Evolutionary conservation across 768 basidiomycete species (phyloP), one percentile per base, ranked within the genome.

Genomic region (Collybia nuda): DNA sequence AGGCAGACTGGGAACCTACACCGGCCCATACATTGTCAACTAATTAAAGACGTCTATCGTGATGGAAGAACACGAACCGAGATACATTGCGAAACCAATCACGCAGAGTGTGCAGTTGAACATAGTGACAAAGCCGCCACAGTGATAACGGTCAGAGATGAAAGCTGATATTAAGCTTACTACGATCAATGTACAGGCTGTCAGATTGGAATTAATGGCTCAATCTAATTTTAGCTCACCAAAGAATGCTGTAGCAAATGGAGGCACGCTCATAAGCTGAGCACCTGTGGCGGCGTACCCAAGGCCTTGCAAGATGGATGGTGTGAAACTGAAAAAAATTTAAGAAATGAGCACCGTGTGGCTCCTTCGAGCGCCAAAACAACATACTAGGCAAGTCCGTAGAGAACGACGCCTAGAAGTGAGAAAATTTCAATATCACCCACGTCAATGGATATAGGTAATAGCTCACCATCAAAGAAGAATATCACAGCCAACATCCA

Each of bases 221-320:
- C n/a, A 29, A 51, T 9, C 53, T 1, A 14, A 32, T 21, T 3
- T 11, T 21, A 5, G 63, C 79, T 54, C 26, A 79, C 80, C 61
- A 17, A 72, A 62, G 58, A 82, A 83, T 15, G 78, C 78, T 5
- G 56, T 53, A 2, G 75, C 77, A 40, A 77, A 84, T 2, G 82
- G 82, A 11, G 76, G 75, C 2, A 86, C 85, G 11, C 78, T 83
- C 74, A 84, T 80, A 2, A 88, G 69, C 58, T 87, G 84, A 8
- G 81, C 79, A 21, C 69, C 63, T 28, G 78, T 70, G 0, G 76
- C 73, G 1, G 73, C 73, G 61, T 77, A 85, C 17, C 85, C 85
- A 2, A 87, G 74, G 15, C 73, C 71, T 24, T 79, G 70, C 5
- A 91, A 80, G 64, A 92, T 88, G 3, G 85, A 84, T 5, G 89